phyloP scores from a whole-genome alignment of 164 flowering plant genomes.

The Paratinospora sagittata region DNA sequence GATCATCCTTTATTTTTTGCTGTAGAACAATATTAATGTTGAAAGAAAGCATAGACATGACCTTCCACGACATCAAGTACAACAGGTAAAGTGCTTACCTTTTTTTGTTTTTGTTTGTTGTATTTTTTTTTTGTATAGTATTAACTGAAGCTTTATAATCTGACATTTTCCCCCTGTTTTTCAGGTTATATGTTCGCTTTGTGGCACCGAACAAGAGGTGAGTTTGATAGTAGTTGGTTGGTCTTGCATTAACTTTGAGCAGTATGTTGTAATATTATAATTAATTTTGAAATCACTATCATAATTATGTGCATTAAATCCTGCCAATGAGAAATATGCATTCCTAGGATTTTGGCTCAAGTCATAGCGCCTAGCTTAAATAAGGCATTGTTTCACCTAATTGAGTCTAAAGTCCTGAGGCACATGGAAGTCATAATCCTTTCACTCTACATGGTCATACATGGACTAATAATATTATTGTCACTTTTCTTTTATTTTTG shows the following conservation, averaged over 20 bases:
- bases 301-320: not conserved
- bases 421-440: too few species aligned
- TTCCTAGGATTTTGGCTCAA: too few species aligned
- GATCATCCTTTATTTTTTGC: not conserved
- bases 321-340: too few species aligned
- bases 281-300: not conserved
- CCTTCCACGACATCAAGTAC: slow-evolving; percentile 68
- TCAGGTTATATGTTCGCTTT: slow-evolving; percentile 84
- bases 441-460: too few species aligned
- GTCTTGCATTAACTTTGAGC: not conserved
- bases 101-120: not conserved
- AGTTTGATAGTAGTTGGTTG: slow-evolving; percentile 14
- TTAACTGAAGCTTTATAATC: not conserved
- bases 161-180: slow-evolving; percentile 2
- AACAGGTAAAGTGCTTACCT: slow-evolving; percentile 36
- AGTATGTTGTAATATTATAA: not conserved
- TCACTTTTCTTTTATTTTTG: too few species aligned
- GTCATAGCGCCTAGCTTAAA: too few species aligned
- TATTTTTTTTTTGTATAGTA: not conserved
- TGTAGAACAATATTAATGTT: slow-evolving; percentile 60
- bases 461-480: too few species aligned
- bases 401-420: too few species aligned
- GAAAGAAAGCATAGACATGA: slow-evolving; percentile 62
- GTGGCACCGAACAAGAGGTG: slow-evolving; percentile 88
- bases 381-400: too few species aligned